Conservation (phyloP, 2,329 filamentous ascomycete genomes). For the Sodiomyces alkalinus region DNA sequence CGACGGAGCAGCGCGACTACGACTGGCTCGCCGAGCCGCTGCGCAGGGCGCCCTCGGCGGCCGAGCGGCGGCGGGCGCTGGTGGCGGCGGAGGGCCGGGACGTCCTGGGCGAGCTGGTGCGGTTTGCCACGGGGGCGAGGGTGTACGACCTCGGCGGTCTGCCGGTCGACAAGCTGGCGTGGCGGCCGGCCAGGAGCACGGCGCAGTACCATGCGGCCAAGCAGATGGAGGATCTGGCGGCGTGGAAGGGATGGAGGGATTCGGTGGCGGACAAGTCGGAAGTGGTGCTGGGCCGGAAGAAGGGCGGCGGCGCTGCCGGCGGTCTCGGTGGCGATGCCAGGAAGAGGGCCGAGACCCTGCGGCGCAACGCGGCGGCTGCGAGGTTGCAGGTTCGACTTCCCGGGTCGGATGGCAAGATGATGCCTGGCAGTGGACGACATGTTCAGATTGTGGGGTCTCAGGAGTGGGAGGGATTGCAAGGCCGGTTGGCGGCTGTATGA, state of each 20-base stretch:
- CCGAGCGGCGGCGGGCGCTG: constrained; percentile 32
- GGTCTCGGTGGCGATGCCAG: constrained; percentile 9
- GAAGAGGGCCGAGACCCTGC: constrained; percentile 15
- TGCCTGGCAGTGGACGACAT: constrained; percentile 19
- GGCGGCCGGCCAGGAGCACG: constrained; percentile 49
- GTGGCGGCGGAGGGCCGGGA: constrained; percentile 48
- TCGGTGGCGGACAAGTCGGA: constrained; percentile 37
- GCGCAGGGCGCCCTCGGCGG: constrained; percentile 23
- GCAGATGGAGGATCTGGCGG: constrained; percentile 49
- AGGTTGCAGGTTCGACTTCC: constrained; percentile 35
- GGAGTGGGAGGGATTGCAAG: constrained; percentile 41
- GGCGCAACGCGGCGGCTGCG: constrained; percentile 21
- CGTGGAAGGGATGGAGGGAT: constrained; percentile 43
- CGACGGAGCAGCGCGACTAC: constrained; percentile 37
- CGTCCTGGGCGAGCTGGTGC: constrained; percentile 48
- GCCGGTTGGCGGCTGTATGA: constrained; percentile 18
- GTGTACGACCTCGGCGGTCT: constrained; percentile 44
- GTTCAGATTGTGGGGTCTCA: constrained; percentile 37
- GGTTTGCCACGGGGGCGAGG: constrained; percentile 38
- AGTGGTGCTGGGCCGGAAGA: constrained; percentile 16
- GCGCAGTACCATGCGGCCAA: constrained; percentile 51
- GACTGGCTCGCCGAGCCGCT: constrained; percentile 54
- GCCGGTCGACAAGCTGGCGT: constrained; percentile 45
- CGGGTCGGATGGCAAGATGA: constrained; percentile 26
- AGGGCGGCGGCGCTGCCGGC: constrained; percentile 7